Conservation (phyloP, 1,139 yeast genomes). For the Taphrina betulina region DNA sequence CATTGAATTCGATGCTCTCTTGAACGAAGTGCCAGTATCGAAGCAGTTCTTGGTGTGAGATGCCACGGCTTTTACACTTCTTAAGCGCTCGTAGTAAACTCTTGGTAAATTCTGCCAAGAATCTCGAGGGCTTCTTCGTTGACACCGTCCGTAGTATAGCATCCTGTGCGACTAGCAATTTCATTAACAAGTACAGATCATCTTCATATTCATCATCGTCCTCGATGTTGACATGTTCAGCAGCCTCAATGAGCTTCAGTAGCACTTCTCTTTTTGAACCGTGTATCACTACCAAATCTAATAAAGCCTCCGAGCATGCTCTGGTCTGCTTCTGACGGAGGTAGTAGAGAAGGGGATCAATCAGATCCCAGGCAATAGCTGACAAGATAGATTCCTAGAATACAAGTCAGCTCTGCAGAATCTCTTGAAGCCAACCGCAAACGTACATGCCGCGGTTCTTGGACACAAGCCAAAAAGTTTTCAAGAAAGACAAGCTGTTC, state of each 20-base stretch:
- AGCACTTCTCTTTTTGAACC: constrained; percentile 15
- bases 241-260: constrained; percentile 13
- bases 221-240: neutral
- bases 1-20: too few relatives aligned
- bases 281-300: constrained; percentile 1
- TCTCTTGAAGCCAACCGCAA: neutral
- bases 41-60: too few relatives aligned
- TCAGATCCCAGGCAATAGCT: constrained; percentile 26
- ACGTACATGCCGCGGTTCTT: constrained; percentile 4
- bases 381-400: neutral
- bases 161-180: constrained; percentile 5
- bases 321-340: neutral
- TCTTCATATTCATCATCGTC: neutral
- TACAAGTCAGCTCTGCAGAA: neutral
- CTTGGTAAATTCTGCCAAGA: constrained; percentile 21
- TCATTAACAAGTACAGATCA: neutral
- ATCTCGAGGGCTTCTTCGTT: constrained; percentile 24
- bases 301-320: neutral
- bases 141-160: neutral
- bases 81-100: constrained; percentile 1
- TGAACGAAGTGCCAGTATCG: too few relatives aligned
- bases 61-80: too few relatives aligned
- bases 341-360: constrained; percentile 3
- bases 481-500: neutral
- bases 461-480: neutral